These are phyloP conservation scores for Carpinus viminea DNA, from an alignment of 306 rosid species.

Conservation along the genomic window DNA sequence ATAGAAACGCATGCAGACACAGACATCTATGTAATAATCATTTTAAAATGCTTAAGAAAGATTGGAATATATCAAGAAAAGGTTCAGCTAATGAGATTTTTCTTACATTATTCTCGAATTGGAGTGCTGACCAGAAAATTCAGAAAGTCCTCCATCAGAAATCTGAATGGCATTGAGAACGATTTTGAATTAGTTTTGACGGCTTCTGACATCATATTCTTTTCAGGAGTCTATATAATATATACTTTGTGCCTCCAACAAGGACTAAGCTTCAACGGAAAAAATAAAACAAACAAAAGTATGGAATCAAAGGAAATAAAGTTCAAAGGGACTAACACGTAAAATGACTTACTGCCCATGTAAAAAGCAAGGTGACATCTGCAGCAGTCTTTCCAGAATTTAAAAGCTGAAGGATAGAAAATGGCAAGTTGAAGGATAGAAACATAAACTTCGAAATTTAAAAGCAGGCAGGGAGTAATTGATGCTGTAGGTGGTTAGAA, in stretches of 20 bases:
- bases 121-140: conserved; percentile 78
- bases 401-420: no score
- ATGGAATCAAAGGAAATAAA: no score
- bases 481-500: not conserved
- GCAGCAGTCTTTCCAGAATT: no score
- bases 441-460: not conserved
- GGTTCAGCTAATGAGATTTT: conserved; percentile 18
- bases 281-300: no score
- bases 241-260: conserved; percentile 25
- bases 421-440: conserved; percentile 1
- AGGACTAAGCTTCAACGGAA: no score
- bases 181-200: conserved; percentile 22
- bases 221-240: conserved; percentile 7
- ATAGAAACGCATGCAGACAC: not conserved
- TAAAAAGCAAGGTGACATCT: no score
- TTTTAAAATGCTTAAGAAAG: not conserved
- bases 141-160: conserved; percentile 92
- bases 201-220: not conserved
- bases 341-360: no score
- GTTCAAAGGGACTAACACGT: no score
- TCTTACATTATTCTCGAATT: conserved; percentile 77
- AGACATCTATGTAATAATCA: not conserved
- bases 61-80: conserved; percentile 18
- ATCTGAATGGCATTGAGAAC: conserved; percentile 53
- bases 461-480: not conserved